A percentile compares a stretch with the other conserved stretches of the same genome.
Conservation (phyloP, 495 filamentous ascomycete genomes). For the Trichoderma reesei region DNA sequence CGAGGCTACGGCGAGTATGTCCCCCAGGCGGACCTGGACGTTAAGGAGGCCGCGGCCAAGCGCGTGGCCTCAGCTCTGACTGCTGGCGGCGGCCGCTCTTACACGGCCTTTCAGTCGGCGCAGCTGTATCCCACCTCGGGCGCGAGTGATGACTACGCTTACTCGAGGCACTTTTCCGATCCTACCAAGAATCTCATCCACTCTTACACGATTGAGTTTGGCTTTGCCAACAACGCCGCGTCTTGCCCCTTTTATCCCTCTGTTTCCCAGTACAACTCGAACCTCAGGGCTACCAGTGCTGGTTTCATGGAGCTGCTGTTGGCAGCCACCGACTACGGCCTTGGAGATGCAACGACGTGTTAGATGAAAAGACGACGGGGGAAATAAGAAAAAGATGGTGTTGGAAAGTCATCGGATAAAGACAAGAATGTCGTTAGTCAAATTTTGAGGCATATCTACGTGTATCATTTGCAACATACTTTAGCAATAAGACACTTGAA, state of each 20-base stretch:
- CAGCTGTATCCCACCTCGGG: slow-evolving; percentile 29
- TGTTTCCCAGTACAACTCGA: slow-evolving; percentile 22
- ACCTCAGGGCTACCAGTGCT: slow-evolving; percentile 26
- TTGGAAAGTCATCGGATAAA: too few relatives aligned
- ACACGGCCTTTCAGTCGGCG: slow-evolving; percentile 22
- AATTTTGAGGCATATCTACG: too few relatives aligned
- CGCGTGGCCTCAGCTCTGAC: slow-evolving; percentile 23
- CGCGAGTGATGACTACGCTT: slow-evolving; percentile 29
- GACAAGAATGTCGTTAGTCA: too few relatives aligned
- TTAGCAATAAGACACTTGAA: too few relatives aligned
- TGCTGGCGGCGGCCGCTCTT: slow-evolving; percentile 19
- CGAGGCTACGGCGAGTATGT: slow-evolving; percentile 29
- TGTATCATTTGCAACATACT: too few relatives aligned
- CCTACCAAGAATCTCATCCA: slow-evolving; percentile 23
- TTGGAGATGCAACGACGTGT: neutral
- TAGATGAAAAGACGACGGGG: neutral
- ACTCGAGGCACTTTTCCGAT: slow-evolving; percentile 20
- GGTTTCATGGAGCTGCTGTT: slow-evolving; percentile 30
- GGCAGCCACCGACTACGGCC: neutral
- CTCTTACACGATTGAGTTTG: slow-evolving; percentile 30
- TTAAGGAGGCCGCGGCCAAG: slow-evolving; percentile 16
- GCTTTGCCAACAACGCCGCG: slow-evolving; percentile 22
- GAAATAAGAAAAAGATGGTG: too few relatives aligned
- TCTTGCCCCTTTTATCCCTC: slow-evolving; percentile 30
- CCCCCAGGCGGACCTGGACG: slow-evolving; percentile 17